Percentiles rank a stretch among this genome's conserved stretches.
phyloP scores from a whole-genome alignment of 352 stramenopile genomes.

The Phytophthora colocasiae region DNA sequence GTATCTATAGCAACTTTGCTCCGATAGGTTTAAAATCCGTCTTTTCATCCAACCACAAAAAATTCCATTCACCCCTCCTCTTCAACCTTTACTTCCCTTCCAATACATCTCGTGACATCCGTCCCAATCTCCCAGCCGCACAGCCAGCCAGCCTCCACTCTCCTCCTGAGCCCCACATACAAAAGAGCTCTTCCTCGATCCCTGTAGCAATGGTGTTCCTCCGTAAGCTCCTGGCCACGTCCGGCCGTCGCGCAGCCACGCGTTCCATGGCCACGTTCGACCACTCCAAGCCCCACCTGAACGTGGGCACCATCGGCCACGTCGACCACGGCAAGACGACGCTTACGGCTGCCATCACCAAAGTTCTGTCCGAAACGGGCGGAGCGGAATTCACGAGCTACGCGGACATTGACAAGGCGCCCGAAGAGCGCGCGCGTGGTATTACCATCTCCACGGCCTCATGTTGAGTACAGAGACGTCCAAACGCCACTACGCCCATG shows the following conservation, averaged over 20 bases:
- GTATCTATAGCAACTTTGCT: background rate
- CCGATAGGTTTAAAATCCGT: background rate
- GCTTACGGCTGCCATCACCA: constrained; percentile 97
- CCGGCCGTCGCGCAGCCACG: constrained; percentile 12
- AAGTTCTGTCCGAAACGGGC: constrained; percentile 80
- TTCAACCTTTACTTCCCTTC: background rate
- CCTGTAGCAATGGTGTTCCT: constrained; percentile 37
- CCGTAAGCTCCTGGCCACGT: constrained; percentile 36
- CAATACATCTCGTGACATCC: constrained; percentile 7
- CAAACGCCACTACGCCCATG: constrained; percentile 81
- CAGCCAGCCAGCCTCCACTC: constrained; percentile 16
- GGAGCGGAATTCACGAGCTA: constrained; percentile 89
- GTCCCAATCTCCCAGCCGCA: constrained; percentile 18
- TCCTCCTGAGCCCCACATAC: constrained; percentile 11
- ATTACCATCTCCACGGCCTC: constrained; percentile 45
- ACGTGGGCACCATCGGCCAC: constrained; percentile 98
- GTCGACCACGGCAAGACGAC: constrained; percentile 98
- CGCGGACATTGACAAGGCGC: constrained; percentile 96
- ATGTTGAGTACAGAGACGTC: constrained; percentile 39
- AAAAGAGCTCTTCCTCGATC: constrained; percentile 5
- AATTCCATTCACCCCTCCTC: background rate
- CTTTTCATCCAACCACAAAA: background rate
- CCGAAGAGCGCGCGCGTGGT: constrained; percentile 67
- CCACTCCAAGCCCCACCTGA: constrained; percentile 95
- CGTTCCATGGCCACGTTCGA: constrained; percentile 75